A percentile compares a stretch with the other conserved stretches of the same genome.
These are phyloP conservation scores for Echinosophora koreensis DNA, from an alignment of 306 rosid species.

Conservation along the genomic window DNA sequence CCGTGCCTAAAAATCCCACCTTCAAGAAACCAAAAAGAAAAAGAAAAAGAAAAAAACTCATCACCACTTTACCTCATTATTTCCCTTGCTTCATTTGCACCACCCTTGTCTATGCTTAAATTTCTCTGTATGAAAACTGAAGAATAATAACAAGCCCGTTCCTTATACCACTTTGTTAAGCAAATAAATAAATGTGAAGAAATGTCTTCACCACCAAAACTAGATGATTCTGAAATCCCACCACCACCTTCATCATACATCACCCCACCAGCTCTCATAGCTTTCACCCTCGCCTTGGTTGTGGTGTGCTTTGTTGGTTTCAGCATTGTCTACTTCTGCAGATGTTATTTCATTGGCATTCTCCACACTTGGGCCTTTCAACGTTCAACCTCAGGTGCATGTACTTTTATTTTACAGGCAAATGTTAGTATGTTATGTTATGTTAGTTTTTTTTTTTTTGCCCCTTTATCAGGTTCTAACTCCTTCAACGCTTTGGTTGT, in stretches of 20 bases:
- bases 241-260: not conserved
- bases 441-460: no score
- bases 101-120: not conserved
- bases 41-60: no score
- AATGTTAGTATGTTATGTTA: no score
- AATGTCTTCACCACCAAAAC: slow-evolving; percentile 35
- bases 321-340: slow-evolving; percentile 53
- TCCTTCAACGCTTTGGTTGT: not conserved
- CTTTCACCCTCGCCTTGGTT: slow-evolving; percentile 46
- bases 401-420: no score
- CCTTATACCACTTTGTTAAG: slow-evolving; percentile 31
- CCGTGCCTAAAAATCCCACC: not conserved
- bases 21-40: not conserved
- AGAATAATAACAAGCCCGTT: slow-evolving; percentile 27
- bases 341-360: slow-evolving; percentile 44
- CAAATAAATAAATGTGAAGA: no score
- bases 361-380: slow-evolving; percentile 45
- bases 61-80: no score
- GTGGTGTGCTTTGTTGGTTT: slow-evolving; percentile 53
- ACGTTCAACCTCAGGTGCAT: slow-evolving; percentile 29
- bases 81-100: not conserved
- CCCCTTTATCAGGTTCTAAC: no score
- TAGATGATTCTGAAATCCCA: not conserved
- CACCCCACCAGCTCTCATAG: slow-evolving; percentile 49
- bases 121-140: slow-evolving; percentile 35